phyloP scores from a whole-genome alignment of 805 yeast genomes.

The Starmera pachycereana region DNA sequence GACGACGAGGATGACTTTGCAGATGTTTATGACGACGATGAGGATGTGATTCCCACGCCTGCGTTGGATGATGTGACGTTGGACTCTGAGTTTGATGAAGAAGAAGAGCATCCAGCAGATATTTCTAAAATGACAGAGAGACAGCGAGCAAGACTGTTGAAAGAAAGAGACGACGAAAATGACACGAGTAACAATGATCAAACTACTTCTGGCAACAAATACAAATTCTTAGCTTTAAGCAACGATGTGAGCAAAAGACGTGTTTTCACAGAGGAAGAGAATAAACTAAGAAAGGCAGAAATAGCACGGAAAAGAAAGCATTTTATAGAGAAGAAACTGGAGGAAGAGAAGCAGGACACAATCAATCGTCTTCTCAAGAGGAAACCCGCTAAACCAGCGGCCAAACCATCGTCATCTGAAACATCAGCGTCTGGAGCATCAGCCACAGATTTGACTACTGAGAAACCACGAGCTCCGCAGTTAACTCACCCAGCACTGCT shows the following conservation, averaged over 20 bases:
- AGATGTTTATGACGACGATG: slow-evolving; percentile 18
- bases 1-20: slow-evolving; percentile 12
- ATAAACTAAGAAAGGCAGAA: slow-evolving; percentile 73
- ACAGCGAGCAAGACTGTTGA: slow-evolving; percentile 14
- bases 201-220: not conserved
- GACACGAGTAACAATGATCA: slow-evolving; percentile 4
- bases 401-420: not conserved
- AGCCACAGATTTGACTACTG: slow-evolving; percentile 1
- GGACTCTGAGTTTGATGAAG: slow-evolving; percentile 15
- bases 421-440: too few species aligned
- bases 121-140: slow-evolving; percentile 20
- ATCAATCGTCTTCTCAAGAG: slow-evolving; percentile 76
- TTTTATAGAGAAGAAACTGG: slow-evolving; percentile 68
- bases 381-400: slow-evolving; percentile 37
- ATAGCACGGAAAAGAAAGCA: slow-evolving; percentile 83
- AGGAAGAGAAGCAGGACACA: slow-evolving; percentile 90
- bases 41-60: slow-evolving; percentile 16
- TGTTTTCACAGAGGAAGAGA: slow-evolving; percentile 73
- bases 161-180: not conserved
- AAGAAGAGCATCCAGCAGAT: slow-evolving; percentile 10
- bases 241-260: slow-evolving; percentile 30
- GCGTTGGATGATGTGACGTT: slow-evolving; percentile 14
- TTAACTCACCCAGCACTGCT: slow-evolving; percentile 14
- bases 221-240: slow-evolving; percentile 10
- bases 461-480: slow-evolving; percentile 16